These are phyloP conservation scores for Chaetomium fimeti DNA, from an alignment of 495 filamentous ascomycete species.

Conservation along the genomic window DNA sequence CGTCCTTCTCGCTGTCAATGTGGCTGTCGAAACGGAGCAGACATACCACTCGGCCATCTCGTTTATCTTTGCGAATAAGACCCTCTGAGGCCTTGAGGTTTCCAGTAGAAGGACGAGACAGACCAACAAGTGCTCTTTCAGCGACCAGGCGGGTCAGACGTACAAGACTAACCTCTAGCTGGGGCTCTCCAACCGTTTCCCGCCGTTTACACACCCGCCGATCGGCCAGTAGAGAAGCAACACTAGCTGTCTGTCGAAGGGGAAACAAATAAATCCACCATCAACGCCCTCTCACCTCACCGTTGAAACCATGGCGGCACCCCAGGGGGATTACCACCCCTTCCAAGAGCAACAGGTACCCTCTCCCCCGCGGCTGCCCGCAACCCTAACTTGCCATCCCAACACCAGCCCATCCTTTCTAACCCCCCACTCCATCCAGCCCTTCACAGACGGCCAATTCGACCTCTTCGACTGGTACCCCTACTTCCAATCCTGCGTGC, in stretches of 20 bases:
- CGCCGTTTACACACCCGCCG: neutral
- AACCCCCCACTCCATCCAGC: slow-evolving; percentile 21
- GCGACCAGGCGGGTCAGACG: too few relatives aligned
- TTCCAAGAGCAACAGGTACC: slow-evolving; percentile 38
- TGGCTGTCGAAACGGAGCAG: neutral
- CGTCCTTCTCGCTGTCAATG: neutral
- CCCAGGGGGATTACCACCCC: slow-evolving; percentile 21
- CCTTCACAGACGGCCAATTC: slow-evolving; percentile 52
- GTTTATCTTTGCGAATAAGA: neutral
- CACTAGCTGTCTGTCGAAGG: neutral
- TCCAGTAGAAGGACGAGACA: neutral
- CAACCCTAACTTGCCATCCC: neutral
- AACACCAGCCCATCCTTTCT: neutral
- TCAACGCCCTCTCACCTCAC: too few relatives aligned
- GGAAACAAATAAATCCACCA: neutral
- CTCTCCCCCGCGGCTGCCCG: neutral
- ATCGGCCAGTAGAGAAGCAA: neutral
- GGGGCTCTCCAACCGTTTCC: too few relatives aligned
- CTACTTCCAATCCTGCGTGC: slow-evolving; percentile 84
- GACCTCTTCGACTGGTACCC: slow-evolving; percentile 95
- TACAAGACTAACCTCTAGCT: too few relatives aligned
- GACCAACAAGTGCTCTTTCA: neutral
- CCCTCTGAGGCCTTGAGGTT: too few relatives aligned
- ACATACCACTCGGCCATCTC: neutral
- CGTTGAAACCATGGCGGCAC: slow-evolving; percentile 30